Percentiles rank a stretch among this genome's conserved stretches.
phyloP scores from a whole-genome alignment of 352 stramenopile genomes.

The Pythium dissotocum region DNA sequence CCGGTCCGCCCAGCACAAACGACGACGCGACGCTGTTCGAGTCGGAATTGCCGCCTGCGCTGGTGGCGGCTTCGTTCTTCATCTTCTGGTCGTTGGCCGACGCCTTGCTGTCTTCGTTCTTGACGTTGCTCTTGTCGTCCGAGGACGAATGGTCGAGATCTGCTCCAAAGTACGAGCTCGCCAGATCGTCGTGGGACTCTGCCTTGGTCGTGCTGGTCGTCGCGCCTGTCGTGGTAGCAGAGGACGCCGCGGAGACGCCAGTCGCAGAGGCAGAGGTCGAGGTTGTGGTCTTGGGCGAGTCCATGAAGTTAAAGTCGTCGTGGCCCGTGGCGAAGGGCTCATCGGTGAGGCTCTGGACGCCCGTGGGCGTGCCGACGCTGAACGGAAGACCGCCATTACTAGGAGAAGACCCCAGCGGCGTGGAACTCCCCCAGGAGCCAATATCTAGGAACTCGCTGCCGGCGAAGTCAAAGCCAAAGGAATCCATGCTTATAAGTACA shows the following conservation, averaged over 20 bases:
- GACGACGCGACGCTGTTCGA: slow-evolving; percentile 17
- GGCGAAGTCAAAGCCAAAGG: slow-evolving; percentile 83
- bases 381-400: slow-evolving; percentile 68
- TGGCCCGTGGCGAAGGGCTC: slow-evolving; percentile 61
- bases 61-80: slow-evolving; percentile 18
- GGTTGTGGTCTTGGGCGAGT: slow-evolving; percentile 65
- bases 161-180: slow-evolving; percentile 65
- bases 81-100: slow-evolving; percentile 29
- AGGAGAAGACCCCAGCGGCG: slow-evolving; percentile 69
- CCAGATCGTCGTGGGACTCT: slow-evolving; percentile 38
- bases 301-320: slow-evolving; percentile 80
- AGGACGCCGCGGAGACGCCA: slow-evolving; percentile 20
- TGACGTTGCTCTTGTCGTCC: slow-evolving; percentile 41
- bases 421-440: slow-evolving; percentile 65
- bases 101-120: slow-evolving; percentile 32
- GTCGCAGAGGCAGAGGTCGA: slow-evolving; percentile 2
- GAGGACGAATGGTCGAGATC: slow-evolving; percentile 41
- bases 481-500: slow-evolving; percentile 55
- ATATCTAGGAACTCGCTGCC: slow-evolving; percentile 76
- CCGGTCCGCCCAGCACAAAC: slow-evolving; percentile 23
- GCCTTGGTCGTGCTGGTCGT: slow-evolving; percentile 24
- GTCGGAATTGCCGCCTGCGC: slow-evolving; percentile 6
- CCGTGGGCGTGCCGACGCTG: slow-evolving; percentile 83
- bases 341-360: slow-evolving; percentile 80
- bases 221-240: slow-evolving; percentile 7